These are phyloP conservation scores for Rubus idaeus DNA, from an alignment of 306 rosid species.

Conservation along the genomic window DNA sequence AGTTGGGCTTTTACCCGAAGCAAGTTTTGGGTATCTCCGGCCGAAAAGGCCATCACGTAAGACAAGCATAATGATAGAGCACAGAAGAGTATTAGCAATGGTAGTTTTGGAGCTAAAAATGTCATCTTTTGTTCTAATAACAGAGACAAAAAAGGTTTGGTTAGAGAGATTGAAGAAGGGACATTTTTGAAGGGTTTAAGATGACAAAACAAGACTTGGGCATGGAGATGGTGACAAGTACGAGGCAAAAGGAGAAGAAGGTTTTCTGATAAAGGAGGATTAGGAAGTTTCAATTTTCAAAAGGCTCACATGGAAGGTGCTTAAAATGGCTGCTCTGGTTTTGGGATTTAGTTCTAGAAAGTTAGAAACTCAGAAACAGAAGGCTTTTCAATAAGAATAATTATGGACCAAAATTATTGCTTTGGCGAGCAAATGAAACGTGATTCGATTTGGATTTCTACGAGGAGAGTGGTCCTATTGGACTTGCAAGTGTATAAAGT, in stretches of 20 bases:
- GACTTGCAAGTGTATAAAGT: neutral
- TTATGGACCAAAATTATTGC: neutral
- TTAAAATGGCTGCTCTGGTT: neutral
- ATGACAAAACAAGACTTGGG: neutral
- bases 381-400: neutral
- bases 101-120: conserved; percentile 9
- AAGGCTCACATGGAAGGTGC: conserved; percentile 30
- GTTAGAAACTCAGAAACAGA: neutral
- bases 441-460: conserved; percentile 19
- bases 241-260: neutral
- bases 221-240: conserved; percentile 16
- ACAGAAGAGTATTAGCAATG: conserved; percentile 6
- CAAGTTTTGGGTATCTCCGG: conserved; percentile 47
- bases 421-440: conserved; percentile 23
- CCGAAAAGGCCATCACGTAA: conserved; percentile 14
- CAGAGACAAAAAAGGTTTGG: neutral
- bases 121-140: conserved; percentile 25
- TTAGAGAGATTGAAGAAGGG: neutral
- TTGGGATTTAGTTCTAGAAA: neutral
- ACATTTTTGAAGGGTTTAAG: conserved; percentile 2
- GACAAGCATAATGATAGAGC: conserved; percentile 6
- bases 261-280: neutral
- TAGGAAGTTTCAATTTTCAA: conserved; percentile 3
- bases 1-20: conserved; percentile 55
- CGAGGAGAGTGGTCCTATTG: neutral